These are phyloP conservation scores for Datisca glomerata DNA, from an alignment of 306 rosid genomes.

Conservation along the genomic window DNA sequence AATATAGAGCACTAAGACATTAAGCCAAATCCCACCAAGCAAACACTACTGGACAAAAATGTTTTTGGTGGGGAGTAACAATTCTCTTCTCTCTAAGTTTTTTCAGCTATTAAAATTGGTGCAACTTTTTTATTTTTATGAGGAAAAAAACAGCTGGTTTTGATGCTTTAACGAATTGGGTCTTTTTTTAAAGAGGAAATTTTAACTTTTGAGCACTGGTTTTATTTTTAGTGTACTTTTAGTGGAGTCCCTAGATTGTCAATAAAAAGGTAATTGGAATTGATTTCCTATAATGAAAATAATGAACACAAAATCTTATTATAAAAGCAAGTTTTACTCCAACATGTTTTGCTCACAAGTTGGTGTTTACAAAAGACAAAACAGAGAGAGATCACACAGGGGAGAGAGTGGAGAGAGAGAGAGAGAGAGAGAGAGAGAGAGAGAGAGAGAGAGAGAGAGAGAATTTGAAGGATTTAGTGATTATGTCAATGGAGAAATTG, in stretches of 20 bases:
- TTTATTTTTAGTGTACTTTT: not conserved
- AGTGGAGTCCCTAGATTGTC: conserved; percentile 1
- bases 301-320: not conserved
- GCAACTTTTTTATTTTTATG: not conserved
- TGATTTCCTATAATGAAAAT: not conserved
- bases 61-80: not conserved
- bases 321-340: not conserved
- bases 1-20: too few species aligned
- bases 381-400: not conserved
- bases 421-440: not conserved
- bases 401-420: not conserved
- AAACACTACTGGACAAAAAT: not conserved
- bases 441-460: not conserved
- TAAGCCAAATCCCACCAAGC: too few species aligned
- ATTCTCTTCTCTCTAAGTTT: not conserved
- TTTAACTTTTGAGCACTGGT: not conserved
- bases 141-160: not conserved
- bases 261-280: not conserved
- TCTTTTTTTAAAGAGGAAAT: not conserved
- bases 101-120: not conserved
- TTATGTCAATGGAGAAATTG: conserved; percentile 10
- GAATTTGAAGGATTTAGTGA: not conserved
- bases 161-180: not conserved
- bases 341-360: not conserved
- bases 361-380: not conserved